Conservation (phyloP, 371 early-diverging fungal species). For the Dinochytrium kinnereticum region DNA sequence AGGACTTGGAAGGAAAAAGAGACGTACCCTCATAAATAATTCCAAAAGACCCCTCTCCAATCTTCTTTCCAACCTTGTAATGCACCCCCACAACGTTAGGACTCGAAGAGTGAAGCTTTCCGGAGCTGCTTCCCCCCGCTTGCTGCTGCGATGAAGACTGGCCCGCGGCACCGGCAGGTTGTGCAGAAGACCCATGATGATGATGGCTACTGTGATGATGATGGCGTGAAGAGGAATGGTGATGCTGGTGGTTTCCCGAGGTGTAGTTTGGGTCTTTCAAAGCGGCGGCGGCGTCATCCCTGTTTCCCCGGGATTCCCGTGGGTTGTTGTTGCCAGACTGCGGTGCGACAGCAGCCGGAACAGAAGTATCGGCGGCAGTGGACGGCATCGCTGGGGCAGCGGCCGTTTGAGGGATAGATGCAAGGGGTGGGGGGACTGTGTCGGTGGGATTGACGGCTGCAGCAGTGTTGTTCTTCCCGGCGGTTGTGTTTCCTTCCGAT, state of each 20-base stretch:
- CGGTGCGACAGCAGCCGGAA: background rate
- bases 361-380: background rate
- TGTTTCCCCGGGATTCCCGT: background rate
- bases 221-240: slow-evolving; percentile 16
- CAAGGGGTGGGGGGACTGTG: background rate
- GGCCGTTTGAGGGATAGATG: background rate
- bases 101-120: slow-evolving; percentile 28
- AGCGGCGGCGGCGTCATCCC: background rate
- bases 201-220: slow-evolving; percentile 24
- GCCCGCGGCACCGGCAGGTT: background rate
- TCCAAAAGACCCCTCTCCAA: slow-evolving; percentile 97
- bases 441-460: background rate
- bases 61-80: slow-evolving; percentile 91
- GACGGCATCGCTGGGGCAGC: background rate
- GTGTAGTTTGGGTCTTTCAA: background rate
- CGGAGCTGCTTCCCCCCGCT: background rate
- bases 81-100: slow-evolving; percentile 85
- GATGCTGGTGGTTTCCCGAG: background rate
- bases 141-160: background rate
- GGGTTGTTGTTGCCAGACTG: background rate
- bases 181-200: slow-evolving; percentile 16
- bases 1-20: background rate
- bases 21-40: slow-evolving; percentile 93
- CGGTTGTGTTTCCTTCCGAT: background rate
- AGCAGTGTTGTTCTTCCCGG: background rate